Base-by-base conservation (phyloP, 805 yeast species). In the Suhomyces xylopsoci region DNA sequence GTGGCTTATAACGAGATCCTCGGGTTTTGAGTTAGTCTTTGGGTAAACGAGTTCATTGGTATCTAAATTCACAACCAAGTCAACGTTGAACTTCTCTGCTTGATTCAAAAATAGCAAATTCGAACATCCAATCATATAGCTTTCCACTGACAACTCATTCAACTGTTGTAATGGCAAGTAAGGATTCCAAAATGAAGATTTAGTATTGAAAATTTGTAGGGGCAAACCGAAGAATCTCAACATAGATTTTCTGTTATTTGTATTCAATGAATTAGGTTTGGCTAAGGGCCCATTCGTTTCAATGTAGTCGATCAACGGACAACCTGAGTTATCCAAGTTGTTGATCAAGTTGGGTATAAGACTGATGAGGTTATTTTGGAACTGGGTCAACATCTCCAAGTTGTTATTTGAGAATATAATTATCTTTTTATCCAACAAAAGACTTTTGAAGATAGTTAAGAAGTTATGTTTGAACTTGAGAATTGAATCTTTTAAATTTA, bases 91-190 rank as follows among this genome's bases (percentile, higher is more conserved):
- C 1, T 71, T 63, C 52, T 82, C 82, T 58, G 70, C 70, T 56
- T 85, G 90, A 61, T 85, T 86, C 45, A 88, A 70, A 42, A 94
- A 74, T 40, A 94, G 73, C 41, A 92, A 84, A 69, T 94, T 94
- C 4, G 97, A 91, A 42, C 96, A 85, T 0, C 99, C 99, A 47
- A 90, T 80, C 63, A 89, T 71, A 58, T 83, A 94, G 64, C 84
- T 83, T 34, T 78, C 72, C 19, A 80, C 77, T 30, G 74, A 76
- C 49, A 94, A 74, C 59, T 88, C 91, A 49, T 87, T 88, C 51
- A 93, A 73, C 64, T 93, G 98, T 67, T 93, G 99, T 51, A 94
- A 73, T 0, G 98, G 96, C n/a, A 92, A 78, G 69, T 93, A 94
- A 1, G 99, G 98, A 59, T 87, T 86, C 77, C 96, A 92, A 54